Evolutionary conservation across 352 stramenopile genomes (phyloP), one percentile per base, ranked within the genome.

Genomic region (Globisporangium viniferum): DNA sequence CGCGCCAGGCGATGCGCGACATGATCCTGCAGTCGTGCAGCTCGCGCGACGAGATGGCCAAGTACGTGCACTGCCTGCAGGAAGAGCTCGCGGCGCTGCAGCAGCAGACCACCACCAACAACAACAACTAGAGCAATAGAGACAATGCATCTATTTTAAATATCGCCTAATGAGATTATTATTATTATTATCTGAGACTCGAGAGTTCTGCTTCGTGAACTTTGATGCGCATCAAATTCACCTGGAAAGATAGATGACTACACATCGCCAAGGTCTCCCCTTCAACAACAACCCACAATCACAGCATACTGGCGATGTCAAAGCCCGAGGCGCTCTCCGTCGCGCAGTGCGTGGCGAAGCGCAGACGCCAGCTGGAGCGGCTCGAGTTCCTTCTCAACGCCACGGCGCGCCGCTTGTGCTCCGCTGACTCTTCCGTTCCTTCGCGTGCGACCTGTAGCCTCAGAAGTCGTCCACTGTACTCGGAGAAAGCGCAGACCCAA

Each of bases 11-110:
- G 24, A 64, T 87, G 69, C 79, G 79, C 56, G 74, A 83, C 58
- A 80, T 84, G 73, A 82, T 87, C 39, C 22, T 87, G 58, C 82
- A 81, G 61, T 81, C 77, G 31, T 87, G 79, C 66, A 73, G 68
- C 31, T 87, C 79, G 29, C 67, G 41, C 29, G 77, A 87, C 44
- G 79, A 87, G 53, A 77, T 87, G 73, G 73, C 72, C 61, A 78
- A 82, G 75, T 87, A 87, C 66, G 79, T 84, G 15, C 72, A 81
- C 56, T 78, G 75, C 7, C 77, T 87, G 22, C 77, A 87, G 66
- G 79, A 87, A 59, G 79, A 87, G 60, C 77, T 87, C 39, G 75
- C 75, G 39, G 74, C 71, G 15, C 57, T 87, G 61, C 77, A 83
- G 67, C 67, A 71, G 54, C 72, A 80, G 35, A 67, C 61, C 18